Evolutionary conservation across 192 early-diverging fungal genomes (phyloP).

Genomic region (Linnemannia hyalina): DNA sequence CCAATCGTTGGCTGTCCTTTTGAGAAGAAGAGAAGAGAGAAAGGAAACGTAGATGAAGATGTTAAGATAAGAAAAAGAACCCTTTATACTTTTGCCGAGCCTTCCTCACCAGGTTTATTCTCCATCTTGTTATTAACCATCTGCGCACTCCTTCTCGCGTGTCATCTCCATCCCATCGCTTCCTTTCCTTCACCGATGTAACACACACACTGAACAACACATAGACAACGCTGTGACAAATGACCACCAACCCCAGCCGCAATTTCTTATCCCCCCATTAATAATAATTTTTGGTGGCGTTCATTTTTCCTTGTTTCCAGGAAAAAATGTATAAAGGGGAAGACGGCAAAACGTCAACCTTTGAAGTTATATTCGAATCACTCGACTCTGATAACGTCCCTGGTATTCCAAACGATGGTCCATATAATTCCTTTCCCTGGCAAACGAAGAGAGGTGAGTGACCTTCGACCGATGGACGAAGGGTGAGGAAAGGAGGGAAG

Average conservation of each 20-base stretch:
- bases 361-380: neutral
- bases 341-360: neutral
- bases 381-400: too few species aligned
- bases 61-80: neutral
- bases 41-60: neutral
- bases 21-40: neutral
- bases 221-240: neutral
- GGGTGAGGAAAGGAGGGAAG: neutral
- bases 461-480: neutral
- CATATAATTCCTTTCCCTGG: neutral
- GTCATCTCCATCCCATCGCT: neutral
- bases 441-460: neutral
- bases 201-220: neutral
- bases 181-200: neutral
- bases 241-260: neutral
- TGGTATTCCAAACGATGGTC: neutral
- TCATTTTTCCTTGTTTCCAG: neutral
- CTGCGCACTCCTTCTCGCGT: neutral
- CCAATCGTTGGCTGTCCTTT: neutral
- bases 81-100: neutral
- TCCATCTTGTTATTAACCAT: neutral
- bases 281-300: constrained; percentile 5
- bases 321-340: neutral
- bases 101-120: neutral
- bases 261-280: neutral